A percentile compares a stretch with the other conserved stretches of the same genome.
These are phyloP conservation scores for Globisporangium carolinianum DNA, from an alignment of 352 stramenopile genomes.

Conservation along the genomic window DNA sequence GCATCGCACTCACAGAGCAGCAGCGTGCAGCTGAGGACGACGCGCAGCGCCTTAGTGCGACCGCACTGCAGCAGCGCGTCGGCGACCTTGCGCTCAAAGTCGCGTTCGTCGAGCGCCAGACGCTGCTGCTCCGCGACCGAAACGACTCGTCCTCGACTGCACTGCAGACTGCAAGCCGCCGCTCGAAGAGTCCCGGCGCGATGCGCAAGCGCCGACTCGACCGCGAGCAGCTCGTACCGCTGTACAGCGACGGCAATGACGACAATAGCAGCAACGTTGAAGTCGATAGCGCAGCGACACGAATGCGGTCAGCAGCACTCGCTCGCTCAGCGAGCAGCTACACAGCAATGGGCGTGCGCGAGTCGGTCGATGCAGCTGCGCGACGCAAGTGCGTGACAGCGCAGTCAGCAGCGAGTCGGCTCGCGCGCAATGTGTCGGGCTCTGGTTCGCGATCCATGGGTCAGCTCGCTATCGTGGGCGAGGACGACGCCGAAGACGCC, in stretches of 20 bases:
- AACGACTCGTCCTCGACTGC: not conserved
- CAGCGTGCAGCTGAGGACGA: slow-evolving; percentile 11
- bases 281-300: not conserved
- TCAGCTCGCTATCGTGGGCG: slow-evolving; percentile 7
- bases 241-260: not conserved
- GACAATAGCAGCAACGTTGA: not conserved
- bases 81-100: slow-evolving; percentile 25
- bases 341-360: not conserved
- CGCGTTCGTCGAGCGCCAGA: slow-evolving; percentile 23
- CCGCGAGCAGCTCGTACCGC: slow-evolving; percentile 10
- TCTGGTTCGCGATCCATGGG: not conserved
- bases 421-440: slow-evolving; percentile 1
- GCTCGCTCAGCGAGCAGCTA: slow-evolving; percentile 6
- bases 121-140: not conserved
- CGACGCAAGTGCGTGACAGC: not conserved
- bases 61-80: slow-evolving; percentile 15
- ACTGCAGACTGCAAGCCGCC: too few relatives aligned
- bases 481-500: slow-evolving; percentile 14
- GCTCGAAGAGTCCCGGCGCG: not conserved
- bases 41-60: slow-evolving; percentile 7
- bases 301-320: not conserved
- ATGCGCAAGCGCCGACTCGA: slow-evolving; percentile 13
- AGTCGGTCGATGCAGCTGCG: not conserved
- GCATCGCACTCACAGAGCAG: slow-evolving; percentile 14
- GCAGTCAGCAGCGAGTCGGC: not conserved